Conservation (phyloP, 2,329 filamentous ascomycete genomes). For the Colletotrichum sp. region DNA sequence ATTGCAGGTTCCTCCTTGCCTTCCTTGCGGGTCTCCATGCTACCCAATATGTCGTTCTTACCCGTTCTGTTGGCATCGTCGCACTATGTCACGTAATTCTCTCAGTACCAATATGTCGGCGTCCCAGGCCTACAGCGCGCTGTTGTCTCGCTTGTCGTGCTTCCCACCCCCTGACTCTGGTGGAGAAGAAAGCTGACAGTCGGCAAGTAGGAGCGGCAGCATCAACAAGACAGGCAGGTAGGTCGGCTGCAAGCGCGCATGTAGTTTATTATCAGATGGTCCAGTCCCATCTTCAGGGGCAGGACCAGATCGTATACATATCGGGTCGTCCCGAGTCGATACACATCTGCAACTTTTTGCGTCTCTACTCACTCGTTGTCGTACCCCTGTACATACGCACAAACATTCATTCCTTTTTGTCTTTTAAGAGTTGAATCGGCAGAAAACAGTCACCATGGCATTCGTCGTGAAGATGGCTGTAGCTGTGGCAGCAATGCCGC, state of each 20-base stretch:
- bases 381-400: slow-evolving; percentile 1
- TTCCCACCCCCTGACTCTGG: neutral
- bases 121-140: neutral
- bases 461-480: slow-evolving; percentile 7
- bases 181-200: neutral
- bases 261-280: neutral
- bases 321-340: slow-evolving; percentile 1
- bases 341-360: neutral
- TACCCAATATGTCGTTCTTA: neutral
- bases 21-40: neutral
- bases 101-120: neutral
- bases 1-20: neutral
- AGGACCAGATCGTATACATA: neutral
- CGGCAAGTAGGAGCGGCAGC: neutral
- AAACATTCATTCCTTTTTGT: neutral
- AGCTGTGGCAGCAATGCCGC: slow-evolving; percentile 11
- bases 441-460: neutral
- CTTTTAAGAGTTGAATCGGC: neutral
- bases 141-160: neutral
- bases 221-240: neutral
- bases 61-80: neutral
- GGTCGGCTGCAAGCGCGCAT: neutral
- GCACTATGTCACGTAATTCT: neutral
- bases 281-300: neutral
- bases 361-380: neutral